Base-by-base conservation (phyloP, 2,329 filamentous ascomycete genomes). In the Aspergillus hiratsukae region DNA sequence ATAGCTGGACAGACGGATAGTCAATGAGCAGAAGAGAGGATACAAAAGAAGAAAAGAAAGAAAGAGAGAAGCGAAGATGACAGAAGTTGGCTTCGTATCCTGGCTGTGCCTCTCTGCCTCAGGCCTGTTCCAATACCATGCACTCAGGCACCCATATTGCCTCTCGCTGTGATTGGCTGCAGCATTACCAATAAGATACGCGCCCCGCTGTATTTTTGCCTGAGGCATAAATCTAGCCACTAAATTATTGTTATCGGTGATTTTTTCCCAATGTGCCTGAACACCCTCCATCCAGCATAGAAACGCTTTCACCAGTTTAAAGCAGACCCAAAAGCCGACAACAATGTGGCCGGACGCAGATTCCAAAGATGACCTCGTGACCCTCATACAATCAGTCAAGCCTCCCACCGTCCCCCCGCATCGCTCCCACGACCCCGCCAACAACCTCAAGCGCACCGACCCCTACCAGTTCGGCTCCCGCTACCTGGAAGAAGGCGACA, bases 401-500 rank as follows among this genome's bases (percentile, higher is more conserved):
- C 75, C 75, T 7, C 69, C 69, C 11, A 66, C 71, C 37, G 51
- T 83, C 29, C 81, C 84, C 54, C 73, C 86, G 37, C 84, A 88
- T 66, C 85, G 86, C 62, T 90, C 88, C 23, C 88, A 92, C 67
- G 72, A 75, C 65, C 85, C 89, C 41, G 66, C 79, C 58, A 87
- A 87, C 73, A 94, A 91, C 73, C 80, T 88, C 76, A 97, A 97
- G 78, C 85, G 91, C 66, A 89, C 79, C 70, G 91, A 97, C 70
- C 94, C 94, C 19, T 99, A 97, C 75, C 88, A 95, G 75, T 99
- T 99, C 74, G 94, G 94, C 59, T 94, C 90, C 49, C 90, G 93
- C 58, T 89, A 84, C 68, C 84, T 99, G 52, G 86, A 89, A 67
- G 82, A 93, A 72, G 85, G 86, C 69, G 92, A 96, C 77, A 83